Evolutionary conservation across 805 yeast genomes (phyloP).

Genomic region (Candida maesae): DNA sequence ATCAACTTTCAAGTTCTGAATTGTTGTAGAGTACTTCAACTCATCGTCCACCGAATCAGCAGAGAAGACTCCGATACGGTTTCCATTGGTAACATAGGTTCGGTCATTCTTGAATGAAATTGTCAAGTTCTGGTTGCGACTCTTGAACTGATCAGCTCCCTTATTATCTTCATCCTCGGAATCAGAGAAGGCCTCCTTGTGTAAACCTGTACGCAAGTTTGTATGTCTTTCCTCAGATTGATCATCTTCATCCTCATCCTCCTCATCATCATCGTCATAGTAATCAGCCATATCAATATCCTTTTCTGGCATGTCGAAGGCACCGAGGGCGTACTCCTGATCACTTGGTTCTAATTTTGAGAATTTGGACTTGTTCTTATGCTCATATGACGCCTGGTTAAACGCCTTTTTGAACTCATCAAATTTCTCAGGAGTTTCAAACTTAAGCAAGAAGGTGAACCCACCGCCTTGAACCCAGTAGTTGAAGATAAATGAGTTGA

Average conservation of each 20-base stretch:
- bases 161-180: constrained; percentile 38
- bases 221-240: constrained; percentile 32
- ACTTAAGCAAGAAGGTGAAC: constrained; percentile 62
- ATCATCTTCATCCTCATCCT: constrained; percentile 33
- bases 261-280: constrained; percentile 21
- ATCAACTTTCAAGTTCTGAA: constrained; percentile 50
- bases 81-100: constrained; percentile 75
- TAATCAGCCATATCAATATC: constrained; percentile 33
- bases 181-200: constrained; percentile 26
- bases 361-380: constrained; percentile 50
- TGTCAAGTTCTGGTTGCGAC: constrained; percentile 60
- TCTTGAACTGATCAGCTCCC: constrained; percentile 25
- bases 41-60: constrained; percentile 45
- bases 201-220: constrained; percentile 22
- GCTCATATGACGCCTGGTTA: constrained; percentile 58
- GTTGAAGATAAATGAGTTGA: constrained; percentile 63
- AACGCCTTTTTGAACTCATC: constrained; percentile 49
- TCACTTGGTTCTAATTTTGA: constrained; percentile 38
- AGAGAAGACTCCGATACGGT: constrained; percentile 76
- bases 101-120: constrained; percentile 69
- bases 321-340: constrained; percentile 52
- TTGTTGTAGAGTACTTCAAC: constrained; percentile 63
- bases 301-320: constrained; percentile 41
- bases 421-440: constrained; percentile 38
- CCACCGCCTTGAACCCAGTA: constrained; percentile 35